A percentile compares a stretch with the other conserved stretches of the same genome.
phyloP scores from a whole-genome alignment of 139 green algal species.

The Micractinium sp. region DNA sequence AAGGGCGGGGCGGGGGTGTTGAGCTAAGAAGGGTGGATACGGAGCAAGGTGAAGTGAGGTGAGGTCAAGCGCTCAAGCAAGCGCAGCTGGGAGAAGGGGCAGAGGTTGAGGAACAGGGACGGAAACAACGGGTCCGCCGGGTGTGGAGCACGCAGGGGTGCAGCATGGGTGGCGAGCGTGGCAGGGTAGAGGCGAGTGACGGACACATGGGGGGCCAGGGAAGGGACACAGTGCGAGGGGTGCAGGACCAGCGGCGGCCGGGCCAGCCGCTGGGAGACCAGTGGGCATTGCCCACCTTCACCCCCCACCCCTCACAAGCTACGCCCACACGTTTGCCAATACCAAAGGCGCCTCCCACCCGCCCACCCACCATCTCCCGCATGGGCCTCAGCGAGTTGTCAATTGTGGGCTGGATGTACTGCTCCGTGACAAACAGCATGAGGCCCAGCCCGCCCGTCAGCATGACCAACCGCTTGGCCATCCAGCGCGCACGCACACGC shows the following conservation, averaged over 20 bases:
- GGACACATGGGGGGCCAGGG: neutral
- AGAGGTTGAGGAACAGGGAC: too few relatives aligned
- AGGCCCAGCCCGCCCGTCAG: constrained; percentile 43
- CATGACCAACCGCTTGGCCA: constrained; percentile 14
- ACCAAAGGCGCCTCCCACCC: neutral
- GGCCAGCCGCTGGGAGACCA: too few relatives aligned
- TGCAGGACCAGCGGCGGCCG: too few relatives aligned
- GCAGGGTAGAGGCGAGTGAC: too few relatives aligned
- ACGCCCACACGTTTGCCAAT: too few relatives aligned
- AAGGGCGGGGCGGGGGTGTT: too few relatives aligned
- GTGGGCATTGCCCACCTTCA: neutral
- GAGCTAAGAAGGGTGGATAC: too few relatives aligned
- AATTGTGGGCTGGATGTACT: constrained; percentile 88
- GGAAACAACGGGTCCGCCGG: too few relatives aligned
- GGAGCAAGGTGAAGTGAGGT: too few relatives aligned
- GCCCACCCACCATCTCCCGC: constrained; percentile 52
- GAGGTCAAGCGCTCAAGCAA: too few relatives aligned
- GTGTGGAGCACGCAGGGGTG: neutral
- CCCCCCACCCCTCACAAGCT: neutral
- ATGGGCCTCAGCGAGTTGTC: constrained; percentile 75
- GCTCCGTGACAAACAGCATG: constrained; percentile 74
- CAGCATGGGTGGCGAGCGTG: too few relatives aligned
- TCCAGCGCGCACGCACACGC: constrained; percentile 16
- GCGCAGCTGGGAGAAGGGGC: too few relatives aligned
- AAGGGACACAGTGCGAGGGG: neutral